Conservation (phyloP, 2,329 filamentous ascomycete genomes). For the Ascocoryne sarcoides region DNA sequence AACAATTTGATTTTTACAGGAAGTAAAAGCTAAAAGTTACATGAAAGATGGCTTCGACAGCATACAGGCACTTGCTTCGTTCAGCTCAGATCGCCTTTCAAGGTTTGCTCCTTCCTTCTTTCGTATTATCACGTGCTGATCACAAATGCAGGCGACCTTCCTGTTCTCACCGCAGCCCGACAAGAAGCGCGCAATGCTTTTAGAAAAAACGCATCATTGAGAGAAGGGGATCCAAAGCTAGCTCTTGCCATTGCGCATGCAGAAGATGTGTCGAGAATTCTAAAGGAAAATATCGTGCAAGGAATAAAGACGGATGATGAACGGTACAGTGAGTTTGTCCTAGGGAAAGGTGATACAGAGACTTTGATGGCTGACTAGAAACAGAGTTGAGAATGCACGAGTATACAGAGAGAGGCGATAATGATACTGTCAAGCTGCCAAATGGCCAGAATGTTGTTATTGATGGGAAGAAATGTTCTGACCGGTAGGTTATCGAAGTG, state of each 20-base stretch:
- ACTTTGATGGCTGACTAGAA: background rate
- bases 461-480: slow-evolving; percentile 27
- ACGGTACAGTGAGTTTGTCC: slow-evolving; percentile 48
- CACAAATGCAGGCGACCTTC: slow-evolving; percentile 54
- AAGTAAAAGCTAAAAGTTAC: too few species aligned
- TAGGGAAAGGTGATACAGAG: too few species aligned
- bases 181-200: slow-evolving; percentile 67
- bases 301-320: slow-evolving; percentile 45
- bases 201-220: slow-evolving; percentile 52
- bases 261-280: slow-evolving; percentile 69
- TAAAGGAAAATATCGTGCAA: slow-evolving; percentile 83
- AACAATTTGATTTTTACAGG: too few species aligned
- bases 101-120: slow-evolving; percentile 40
- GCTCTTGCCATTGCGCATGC: slow-evolving; percentile 66
- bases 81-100: slow-evolving; percentile 76
- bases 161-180: slow-evolving; percentile 61
- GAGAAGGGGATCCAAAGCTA: slow-evolving; percentile 48
- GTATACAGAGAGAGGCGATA: slow-evolving; percentile 84
- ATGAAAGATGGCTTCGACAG: slow-evolving; percentile 54
- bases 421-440: slow-evolving; percentile 71
- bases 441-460: slow-evolving; percentile 28
- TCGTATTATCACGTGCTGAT: background rate
- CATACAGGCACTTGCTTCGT: slow-evolving; percentile 75
- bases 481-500: slow-evolving; percentile 5
- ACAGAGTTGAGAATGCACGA: slow-evolving; percentile 82